Base-by-base conservation (phyloP, 2,329 filamentous ascomycete species). In the Leptographium galeiforme region DNA sequence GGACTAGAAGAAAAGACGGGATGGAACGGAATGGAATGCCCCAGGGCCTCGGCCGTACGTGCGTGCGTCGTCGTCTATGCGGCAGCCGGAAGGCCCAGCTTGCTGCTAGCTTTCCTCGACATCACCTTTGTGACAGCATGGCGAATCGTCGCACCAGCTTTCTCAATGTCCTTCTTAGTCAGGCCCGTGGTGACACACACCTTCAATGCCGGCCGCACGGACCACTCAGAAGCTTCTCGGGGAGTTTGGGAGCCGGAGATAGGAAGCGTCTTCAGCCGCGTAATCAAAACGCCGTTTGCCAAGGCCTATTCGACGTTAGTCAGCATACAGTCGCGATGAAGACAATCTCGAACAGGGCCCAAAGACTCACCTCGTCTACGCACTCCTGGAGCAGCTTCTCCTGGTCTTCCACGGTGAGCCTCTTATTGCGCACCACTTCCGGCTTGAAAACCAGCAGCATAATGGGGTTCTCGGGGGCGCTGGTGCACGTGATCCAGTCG, bases 51-150 rank as follows among this genome's bases (percentile, higher is more conserved):
- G 7, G 32, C 25, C 41, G 25, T 25, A 44, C n/a, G n/a, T 2
- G n/a, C 10, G 14, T 25, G 18, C 6, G 4, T 16, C 6, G 4
- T 16, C 19, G 30, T 32, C 50, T 50, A 59, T 16, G 57, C 55
- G n/a, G 53, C 52, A 2, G 48, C 18, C 8, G 58, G 58, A n/a
- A 60, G 52, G 13, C 57, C 50, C 8, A 59, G 54, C 53, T 61
- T 55, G 63, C 63, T 52, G 64, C 59, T 52, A 61, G 60, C 53
- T 66, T 81, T 83, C 57, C 78, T 73, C 19, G 78, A 81, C 76
- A 98, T 82, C 57, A 97, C 82, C 71, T 95, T 96, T 51, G 90
- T 95, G 60, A 97, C 87, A 14, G 93, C 91, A 70, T 96, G 90
- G 56, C 91, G 78, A 60, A 98, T 90, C 11, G 80, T 83, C 8